Conservation (phyloP, 2,329 filamentous ascomycete species). For the Epichloe bromicola region DNA sequence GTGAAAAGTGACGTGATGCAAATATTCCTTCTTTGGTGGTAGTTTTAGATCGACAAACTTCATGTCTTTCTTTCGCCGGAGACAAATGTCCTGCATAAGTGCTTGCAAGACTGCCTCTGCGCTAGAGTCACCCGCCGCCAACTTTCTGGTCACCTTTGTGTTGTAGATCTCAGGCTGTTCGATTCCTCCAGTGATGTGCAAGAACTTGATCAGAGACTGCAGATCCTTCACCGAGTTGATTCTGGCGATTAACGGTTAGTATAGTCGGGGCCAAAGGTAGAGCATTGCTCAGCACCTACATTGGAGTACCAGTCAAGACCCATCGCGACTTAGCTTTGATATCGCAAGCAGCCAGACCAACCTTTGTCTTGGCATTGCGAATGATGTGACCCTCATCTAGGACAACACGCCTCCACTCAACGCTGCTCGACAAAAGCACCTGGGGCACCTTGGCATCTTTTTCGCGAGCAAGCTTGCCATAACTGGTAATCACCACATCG, state of each 20-base stretch:
- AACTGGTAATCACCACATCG: constrained; percentile 74
- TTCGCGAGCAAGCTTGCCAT: constrained; percentile 61
- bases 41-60: constrained; percentile 70
- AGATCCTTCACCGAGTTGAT: constrained; percentile 73
- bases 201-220: constrained; percentile 66
- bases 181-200: constrained; percentile 63
- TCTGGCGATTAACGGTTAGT: constrained; percentile 21
- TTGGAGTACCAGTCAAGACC: constrained; percentile 71
- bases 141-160: constrained; percentile 44
- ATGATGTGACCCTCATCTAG: constrained; percentile 78
- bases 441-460: constrained; percentile 33
- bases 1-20: constrained; percentile 62
- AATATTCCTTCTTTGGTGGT: constrained; percentile 63
- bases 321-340: constrained; percentile 62
- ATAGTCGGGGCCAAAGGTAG: background rate
- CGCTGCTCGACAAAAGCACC: constrained; percentile 20
- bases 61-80: constrained; percentile 81
- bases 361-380: constrained; percentile 63
- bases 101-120: constrained; percentile 57
- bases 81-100: constrained; percentile 67
- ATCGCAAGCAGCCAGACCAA: constrained; percentile 52
- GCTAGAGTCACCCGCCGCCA: constrained; percentile 41
- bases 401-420: constrained; percentile 67
- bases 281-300: constrained; percentile 30
- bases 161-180: constrained; percentile 65